Evolutionary conservation across 768 basidiomycete species (phyloP).

Genomic region (Tylopilus balloui): DNA sequence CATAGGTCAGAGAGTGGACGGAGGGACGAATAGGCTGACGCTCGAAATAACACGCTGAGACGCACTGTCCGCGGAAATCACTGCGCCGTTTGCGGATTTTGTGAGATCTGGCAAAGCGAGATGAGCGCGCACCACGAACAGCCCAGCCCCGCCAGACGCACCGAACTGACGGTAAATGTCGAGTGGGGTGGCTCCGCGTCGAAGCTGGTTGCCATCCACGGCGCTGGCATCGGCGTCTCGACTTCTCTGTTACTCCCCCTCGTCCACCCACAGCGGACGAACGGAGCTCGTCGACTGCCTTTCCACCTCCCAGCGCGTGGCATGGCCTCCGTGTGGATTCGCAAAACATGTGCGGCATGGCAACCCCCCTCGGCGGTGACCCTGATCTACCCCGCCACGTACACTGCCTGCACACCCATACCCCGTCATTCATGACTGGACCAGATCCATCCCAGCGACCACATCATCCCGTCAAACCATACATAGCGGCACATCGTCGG

Average conservation of each 20-base stretch:
- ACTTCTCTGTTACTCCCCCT: constrained; percentile 2
- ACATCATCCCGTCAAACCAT: too few species aligned
- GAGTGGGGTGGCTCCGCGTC: constrained; percentile 14
- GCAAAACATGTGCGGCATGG: constrained; percentile 5
- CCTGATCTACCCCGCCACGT: constrained; percentile 17
- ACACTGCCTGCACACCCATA: not conserved
- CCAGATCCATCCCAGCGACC: constrained; percentile 6
- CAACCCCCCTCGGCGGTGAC: constrained; percentile 10
- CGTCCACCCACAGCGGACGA: not conserved
- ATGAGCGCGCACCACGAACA: constrained; percentile 6
- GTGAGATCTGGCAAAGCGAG: constrained; percentile 22
- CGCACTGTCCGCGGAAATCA: constrained; percentile 32
- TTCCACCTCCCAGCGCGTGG: too few species aligned
- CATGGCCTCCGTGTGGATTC: too few species aligned
- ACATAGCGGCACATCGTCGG: constrained; percentile 9
- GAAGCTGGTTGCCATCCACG: constrained; percentile 15
- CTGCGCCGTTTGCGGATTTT: constrained; percentile 20
- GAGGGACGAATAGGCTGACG: constrained; percentile 17
- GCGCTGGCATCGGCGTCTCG: constrained; percentile 14
- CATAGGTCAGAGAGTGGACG: constrained; percentile 16
- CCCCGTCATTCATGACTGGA: not conserved
- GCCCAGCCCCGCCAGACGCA: not conserved
- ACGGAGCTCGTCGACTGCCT: constrained; percentile 5
- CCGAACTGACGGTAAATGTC: constrained; percentile 1
- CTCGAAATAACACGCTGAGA: constrained; percentile 23